Percentiles rank a stretch among this genome's conserved stretches.
These are phyloP conservation scores for Hemisphaericaspora lyxosophila DNA, from an alignment of 1,139 yeast species.

Conservation along the genomic window DNA sequence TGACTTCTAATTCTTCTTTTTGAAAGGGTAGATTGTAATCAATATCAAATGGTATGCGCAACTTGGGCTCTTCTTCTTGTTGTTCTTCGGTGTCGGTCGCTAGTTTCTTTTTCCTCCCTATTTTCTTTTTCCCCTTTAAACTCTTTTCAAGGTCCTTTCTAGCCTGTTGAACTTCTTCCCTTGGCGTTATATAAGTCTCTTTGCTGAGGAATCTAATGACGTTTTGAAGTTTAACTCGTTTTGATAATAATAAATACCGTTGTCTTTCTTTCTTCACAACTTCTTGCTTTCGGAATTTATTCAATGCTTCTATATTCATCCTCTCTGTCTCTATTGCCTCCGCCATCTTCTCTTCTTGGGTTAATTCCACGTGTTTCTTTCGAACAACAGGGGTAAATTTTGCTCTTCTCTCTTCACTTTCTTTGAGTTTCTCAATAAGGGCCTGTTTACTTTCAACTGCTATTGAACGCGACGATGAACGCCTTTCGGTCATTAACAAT, in stretches of 20 bases:
- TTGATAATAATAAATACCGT: constrained; percentile 67
- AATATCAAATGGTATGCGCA: constrained; percentile 34
- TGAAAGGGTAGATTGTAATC: constrained; percentile 37
- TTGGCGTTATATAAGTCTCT: constrained; percentile 44
- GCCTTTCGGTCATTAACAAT: constrained; percentile 49
- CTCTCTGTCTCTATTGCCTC: constrained; percentile 88
- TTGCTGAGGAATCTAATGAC: constrained; percentile 52
- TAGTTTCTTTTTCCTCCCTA: constrained; percentile 34
- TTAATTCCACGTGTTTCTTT: constrained; percentile 51
- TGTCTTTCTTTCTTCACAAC: constrained; percentile 75
- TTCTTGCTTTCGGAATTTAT: constrained; percentile 81
- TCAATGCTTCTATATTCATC: constrained; percentile 68
- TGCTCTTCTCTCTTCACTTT: constrained; percentile 68
- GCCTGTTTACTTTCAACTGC: constrained; percentile 79
- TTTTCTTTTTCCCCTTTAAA: constrained; percentile 37
- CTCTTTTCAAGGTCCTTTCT: constrained; percentile 26
- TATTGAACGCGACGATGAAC: constrained; percentile 77
- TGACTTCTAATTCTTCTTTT: constrained; percentile 24
- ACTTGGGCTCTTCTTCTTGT: constrained; percentile 13
- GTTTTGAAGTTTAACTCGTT: constrained; percentile 56
- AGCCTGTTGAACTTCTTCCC: constrained; percentile 54
- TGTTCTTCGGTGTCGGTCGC: constrained; percentile 15
- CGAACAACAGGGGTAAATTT: constrained; percentile 43
- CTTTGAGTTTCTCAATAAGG: constrained; percentile 69
- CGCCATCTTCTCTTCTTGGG: constrained; percentile 82